Percentiles rank a stretch among this genome's conserved stretches.
phyloP scores from a whole-genome alignment of 306 rosid genomes.

The Ceratonia siliqua region DNA sequence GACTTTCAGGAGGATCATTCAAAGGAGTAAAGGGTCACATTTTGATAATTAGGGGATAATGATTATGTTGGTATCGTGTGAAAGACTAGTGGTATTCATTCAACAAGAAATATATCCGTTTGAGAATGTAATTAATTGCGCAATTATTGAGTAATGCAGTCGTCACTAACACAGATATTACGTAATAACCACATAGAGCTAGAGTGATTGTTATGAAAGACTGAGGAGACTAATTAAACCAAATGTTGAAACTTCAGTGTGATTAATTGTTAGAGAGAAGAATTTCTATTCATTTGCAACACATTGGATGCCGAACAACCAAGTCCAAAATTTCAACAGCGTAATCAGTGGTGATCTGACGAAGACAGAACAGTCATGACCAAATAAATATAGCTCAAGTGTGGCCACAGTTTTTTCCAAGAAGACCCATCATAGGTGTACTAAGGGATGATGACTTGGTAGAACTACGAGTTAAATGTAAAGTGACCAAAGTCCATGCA shows the following conservation, averaged over 20 bases:
- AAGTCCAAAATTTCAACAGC: conserved; percentile 33
- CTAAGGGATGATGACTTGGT: not conserved
- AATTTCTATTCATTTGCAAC: not conserved
- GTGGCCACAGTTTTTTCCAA: not conserved
- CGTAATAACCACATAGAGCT: conserved; percentile 12
- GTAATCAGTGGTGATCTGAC: conserved; percentile 14
- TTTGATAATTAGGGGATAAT: conserved; percentile 15
- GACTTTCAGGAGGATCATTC: too few species aligned
- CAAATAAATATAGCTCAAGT: conserved; percentile 2
- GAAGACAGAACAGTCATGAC: conserved; percentile 10
- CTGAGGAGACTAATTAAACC: not conserved
- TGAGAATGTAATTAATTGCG: conserved; percentile 28
- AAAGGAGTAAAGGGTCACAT: too few species aligned
- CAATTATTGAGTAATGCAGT: conserved; percentile 44
- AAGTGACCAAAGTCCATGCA: not conserved
- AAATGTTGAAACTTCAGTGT: not conserved
- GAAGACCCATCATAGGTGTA: not conserved
- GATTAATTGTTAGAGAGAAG: not conserved
- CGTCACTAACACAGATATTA: conserved; percentile 40
- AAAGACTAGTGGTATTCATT: not conserved
- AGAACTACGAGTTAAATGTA: not conserved
- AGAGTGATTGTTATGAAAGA: not conserved
- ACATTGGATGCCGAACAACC: conserved; percentile 1
- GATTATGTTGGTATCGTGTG: not conserved
- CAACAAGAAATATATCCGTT: not conserved